Base-by-base conservation (phyloP, 257 asterid species). In the Fraxinus pennsylvanica region DNA sequence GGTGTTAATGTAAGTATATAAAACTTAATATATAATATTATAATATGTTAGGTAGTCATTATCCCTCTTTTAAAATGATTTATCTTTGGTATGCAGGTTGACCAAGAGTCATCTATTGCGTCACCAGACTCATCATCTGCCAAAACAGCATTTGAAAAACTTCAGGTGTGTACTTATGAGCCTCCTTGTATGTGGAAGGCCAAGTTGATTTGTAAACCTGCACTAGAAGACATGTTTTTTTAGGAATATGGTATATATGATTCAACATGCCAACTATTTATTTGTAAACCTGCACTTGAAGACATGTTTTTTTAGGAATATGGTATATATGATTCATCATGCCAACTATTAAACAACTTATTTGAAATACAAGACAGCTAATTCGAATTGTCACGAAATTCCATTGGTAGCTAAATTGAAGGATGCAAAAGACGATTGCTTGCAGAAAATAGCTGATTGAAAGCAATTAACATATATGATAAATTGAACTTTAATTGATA, bases 121-220 rank as follows among this genome's bases (percentile, higher is more conserved):
- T 90, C 89, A 22, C 87, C 84, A 36, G 90, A 89, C 59, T 85
- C 72, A 54, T 86, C 96, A 83, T 82, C 82, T 70, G 98, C 96
- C 50, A 91, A 87, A 83, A 84, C 98, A 69, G 97, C 87, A 32
- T 89, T 89, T 76, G 96, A 93, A 72, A 95, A 88, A 83, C 97
- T 95, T 72, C 98, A 93, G 93, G 97, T 91, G 57, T 80, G 77
- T 33, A 33, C 69, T 65, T 57, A 73, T 39, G 47, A 65, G 32
- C 47, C 6, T 65, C 76, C 61, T 59, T 32, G 45, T 47, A 69
- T 15, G 12, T 35, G 41, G 57, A 72, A 74, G n/a, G 52, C 61
- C 61, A 73, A 33, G 77, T 74, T 19, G 59, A n/a, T 47, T 71
- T 32, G 43, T n/a, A 25, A 71, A 38, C 43, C 71, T 76, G 68